Evolutionary conservation across 768 basidiomycete species (phyloP), one percentile per base, ranked within the genome.

Genomic region (Suillus placidus): DNA sequence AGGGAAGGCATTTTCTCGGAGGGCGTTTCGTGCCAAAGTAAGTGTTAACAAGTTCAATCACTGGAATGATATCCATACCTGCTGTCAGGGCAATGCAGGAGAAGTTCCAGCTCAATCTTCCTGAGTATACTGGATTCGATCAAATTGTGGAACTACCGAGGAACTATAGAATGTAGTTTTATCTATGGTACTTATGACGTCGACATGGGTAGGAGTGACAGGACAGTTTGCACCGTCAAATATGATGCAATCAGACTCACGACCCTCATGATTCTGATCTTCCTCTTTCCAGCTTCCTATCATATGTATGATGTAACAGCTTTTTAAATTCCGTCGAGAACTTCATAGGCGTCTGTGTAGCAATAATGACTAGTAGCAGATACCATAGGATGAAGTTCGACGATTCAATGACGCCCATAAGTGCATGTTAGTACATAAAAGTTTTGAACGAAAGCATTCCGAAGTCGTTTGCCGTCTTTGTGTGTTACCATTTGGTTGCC

Each of bases 1-100:
- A 76, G 34, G 95, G 96, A 13, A 82, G 86, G 42, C 97, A 99
- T 81, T 97, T 94, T 74, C 84, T 99, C 2, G 97, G 97, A 2
- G 97, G 97, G 1, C 82, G 97, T 66, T 99, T 99, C 74, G 85
- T 99, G 23, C 88, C 95, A 6, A 91, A 84, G 95, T 96, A 70
- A 70, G 89, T 81, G 0, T 60, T 62, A 13, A 14, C 26, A 57
- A 64, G n/a, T 43, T 56, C 12, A 32, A 40, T 30, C 9, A 16
- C 26, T 60, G 40, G 16, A 40, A 58, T 54, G n/a, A 57, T 56
- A 32, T 9, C 43, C 16, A 45, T 51, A 32, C 54, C 8, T 43
- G 10, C 52, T 63, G 32, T 23, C 71, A 97, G 95, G 71, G 71
- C 81, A 20, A 69, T 97, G 71, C 90, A 87, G 63, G 84, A 91